Evolutionary conservation across 306 rosid genomes (phyloP).

Genomic region (Prunus campanulata): DNA sequence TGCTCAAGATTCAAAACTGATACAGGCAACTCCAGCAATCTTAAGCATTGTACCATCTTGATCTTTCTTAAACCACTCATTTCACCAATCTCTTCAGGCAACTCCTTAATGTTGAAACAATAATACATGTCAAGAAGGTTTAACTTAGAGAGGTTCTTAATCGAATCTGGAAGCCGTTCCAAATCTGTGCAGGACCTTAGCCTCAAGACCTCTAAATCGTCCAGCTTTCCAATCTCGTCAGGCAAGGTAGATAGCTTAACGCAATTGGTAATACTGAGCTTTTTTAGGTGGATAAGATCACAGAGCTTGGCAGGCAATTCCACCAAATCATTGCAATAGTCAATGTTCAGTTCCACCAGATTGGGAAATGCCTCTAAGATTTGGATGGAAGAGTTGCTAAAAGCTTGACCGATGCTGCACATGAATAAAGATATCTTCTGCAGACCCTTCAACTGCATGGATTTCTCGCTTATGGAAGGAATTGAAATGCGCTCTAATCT

Average conservation of each 20-base stretch:
- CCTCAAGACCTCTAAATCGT: slow-evolving; percentile 44
- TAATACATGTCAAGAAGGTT: slow-evolving; percentile 44
- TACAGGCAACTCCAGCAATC: slow-evolving; percentile 34
- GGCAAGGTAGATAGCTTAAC: slow-evolving; percentile 49
- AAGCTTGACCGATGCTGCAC: slow-evolving; percentile 45
- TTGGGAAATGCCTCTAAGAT: slow-evolving; percentile 37
- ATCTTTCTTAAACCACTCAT: slow-evolving; percentile 30
- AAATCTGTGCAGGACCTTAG: slow-evolving; percentile 48
- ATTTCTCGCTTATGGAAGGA: slow-evolving; percentile 30
- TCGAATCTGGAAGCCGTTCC: slow-evolving; percentile 40
- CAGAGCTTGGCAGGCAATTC: slow-evolving; percentile 38
- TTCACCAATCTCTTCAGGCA: slow-evolving; percentile 49
- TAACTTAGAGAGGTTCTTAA: slow-evolving; percentile 15
- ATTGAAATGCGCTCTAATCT: slow-evolving; percentile 52
- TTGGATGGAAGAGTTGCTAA: slow-evolving; percentile 11
- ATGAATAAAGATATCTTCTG: slow-evolving; percentile 53
- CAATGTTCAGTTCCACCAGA: slow-evolving; percentile 32
- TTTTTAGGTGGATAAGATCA: slow-evolving; percentile 31
- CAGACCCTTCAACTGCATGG: slow-evolving; percentile 30
- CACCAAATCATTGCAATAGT: not conserved
- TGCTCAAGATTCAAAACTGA: slow-evolving; percentile 27
- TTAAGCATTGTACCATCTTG: slow-evolving; percentile 35
- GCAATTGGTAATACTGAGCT: slow-evolving; percentile 56
- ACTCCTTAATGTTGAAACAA: slow-evolving; percentile 38
- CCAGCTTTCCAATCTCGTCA: slow-evolving; percentile 32